Evolutionary conservation across 352 stramenopile species (phyloP).

Genomic region (Phytopythium boreale): DNA sequence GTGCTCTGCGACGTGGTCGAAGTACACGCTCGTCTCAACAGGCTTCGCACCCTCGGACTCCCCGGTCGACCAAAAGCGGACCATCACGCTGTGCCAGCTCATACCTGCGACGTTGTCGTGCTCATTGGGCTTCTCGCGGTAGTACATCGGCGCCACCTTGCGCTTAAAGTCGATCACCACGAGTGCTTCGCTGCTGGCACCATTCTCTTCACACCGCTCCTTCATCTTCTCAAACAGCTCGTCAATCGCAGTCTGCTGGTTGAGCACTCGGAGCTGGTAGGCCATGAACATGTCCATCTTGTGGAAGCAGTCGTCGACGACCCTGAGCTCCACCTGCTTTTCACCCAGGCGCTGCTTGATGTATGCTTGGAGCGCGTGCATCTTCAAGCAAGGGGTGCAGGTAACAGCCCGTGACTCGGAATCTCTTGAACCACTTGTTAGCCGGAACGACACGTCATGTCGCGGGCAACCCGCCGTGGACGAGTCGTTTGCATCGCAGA

Average conservation of each 20-base stretch:
- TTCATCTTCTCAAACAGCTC: constrained; percentile 8
- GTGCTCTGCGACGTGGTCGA: constrained; percentile 10
- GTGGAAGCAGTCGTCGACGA: constrained; percentile 3
- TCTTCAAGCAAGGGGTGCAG: background rate
- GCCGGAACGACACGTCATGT: background rate
- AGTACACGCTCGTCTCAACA: constrained; percentile 13
- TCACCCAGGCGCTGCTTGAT: background rate
- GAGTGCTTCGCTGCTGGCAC: constrained; percentile 8
- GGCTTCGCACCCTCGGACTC: background rate
- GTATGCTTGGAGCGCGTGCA: background rate
- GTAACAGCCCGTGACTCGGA: background rate
- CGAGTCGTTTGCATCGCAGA: background rate
- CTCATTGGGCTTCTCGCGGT: constrained; percentile 5
- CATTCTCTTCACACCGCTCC: background rate
- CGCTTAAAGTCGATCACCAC: constrained; percentile 24
- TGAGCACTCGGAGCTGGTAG: background rate
- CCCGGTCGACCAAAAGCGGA: constrained; percentile 8
- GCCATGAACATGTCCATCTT: constrained; percentile 6
- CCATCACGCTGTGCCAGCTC: constrained; percentile 13
- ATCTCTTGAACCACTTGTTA: background rate
- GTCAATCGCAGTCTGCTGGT: constrained; percentile 5
- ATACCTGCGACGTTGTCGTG: constrained; percentile 14
- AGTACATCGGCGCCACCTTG: constrained; percentile 18
- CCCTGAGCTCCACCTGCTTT: background rate
- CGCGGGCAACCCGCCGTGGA: background rate